Base-by-base conservation (phyloP, 257 asterid species). In the Oldenlandia corymbosa region DNA sequence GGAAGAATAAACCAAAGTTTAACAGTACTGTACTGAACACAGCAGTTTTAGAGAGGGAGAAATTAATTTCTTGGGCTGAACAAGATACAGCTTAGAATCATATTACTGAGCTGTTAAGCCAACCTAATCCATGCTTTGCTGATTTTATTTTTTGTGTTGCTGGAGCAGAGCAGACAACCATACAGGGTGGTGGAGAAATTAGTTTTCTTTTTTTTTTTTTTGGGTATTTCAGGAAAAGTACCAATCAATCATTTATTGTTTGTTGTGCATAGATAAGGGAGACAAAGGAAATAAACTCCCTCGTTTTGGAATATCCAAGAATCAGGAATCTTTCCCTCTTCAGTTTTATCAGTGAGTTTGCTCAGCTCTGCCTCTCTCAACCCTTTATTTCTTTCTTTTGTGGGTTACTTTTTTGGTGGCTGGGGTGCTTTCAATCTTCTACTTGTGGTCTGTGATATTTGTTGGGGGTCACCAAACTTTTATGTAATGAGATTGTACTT, bases 291-390 rank as follows among this genome's bases (percentile, higher is more conserved):
- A 34, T 34, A 4, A 34, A 34, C 9, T 23, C 56, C 48, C 64
- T 52, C 60, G 10, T 9, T 9, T 67, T 75, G 84, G 88, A 89
- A 89, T 84, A 86, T 89, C 79, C 91, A 78, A 72, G 94, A 86
- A 84, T 86, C 60, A 54, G 5, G 60, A 54, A 54, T 54, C 60
- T 54, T 54, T 34, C n/a, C n/a, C n/a, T n/a, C 93, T 83, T 75
- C 70, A 32, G 58, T 53, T 16, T 57, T 55, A n/a, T n/a, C n/a
- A 61, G 80, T 69, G 73, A 76, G 83, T 72, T n/a, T 58, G 45
- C 42, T 57, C 46, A 32, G 46, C 78, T 79, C 62, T 66, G 66
- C 57, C 48, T 68, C 48, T 68, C 60, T 68, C 57, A 53, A 65
- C 59, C 26, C 34, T 45, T 49, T 55, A 61, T 32, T 37, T 12